phyloP scores from a whole-genome alignment of 345 rosid species.

The Gossypium ekmanianum region DNA sequence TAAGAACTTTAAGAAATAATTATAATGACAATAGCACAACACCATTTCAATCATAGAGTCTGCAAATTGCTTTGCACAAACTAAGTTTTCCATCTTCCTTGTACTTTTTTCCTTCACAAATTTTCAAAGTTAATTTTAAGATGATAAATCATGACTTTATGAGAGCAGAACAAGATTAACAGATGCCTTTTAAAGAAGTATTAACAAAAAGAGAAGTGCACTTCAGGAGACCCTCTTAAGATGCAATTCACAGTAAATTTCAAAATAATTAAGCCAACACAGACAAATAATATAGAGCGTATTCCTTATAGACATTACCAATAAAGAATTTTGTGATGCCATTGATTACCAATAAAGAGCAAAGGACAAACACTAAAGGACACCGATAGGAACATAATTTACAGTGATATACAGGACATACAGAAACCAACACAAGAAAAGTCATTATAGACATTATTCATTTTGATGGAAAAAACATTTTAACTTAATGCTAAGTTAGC shows the following conservation, averaged over 20 bases:
- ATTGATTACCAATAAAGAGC: background rate
- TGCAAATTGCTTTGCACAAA: background rate
- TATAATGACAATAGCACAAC: background rate
- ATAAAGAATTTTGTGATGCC: background rate
- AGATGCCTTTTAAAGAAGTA: background rate
- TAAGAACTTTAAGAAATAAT: background rate
- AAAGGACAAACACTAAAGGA: conserved; percentile 1
- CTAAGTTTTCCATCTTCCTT: background rate
- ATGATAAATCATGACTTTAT: background rate
- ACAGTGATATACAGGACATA: background rate
- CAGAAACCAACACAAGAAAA: conserved; percentile 11
- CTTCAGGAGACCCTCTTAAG: background rate
- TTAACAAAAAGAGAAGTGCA: background rate
- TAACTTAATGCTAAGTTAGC: background rate
- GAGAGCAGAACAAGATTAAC: background rate
- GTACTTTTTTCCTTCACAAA: background rate
- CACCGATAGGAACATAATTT: background rate
- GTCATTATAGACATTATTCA: background rate
- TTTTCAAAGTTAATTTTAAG: background rate
- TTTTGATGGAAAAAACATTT: background rate
- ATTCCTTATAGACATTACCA: background rate
- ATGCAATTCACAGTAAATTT: background rate
- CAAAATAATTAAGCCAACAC: background rate
- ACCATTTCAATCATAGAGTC: background rate
- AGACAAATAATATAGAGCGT: background rate